Evolutionary conservation across 192 early-diverging fungal genomes (phyloP), one percentile per base, ranked within the genome.

Genomic region (Podila clonocystis): DNA sequence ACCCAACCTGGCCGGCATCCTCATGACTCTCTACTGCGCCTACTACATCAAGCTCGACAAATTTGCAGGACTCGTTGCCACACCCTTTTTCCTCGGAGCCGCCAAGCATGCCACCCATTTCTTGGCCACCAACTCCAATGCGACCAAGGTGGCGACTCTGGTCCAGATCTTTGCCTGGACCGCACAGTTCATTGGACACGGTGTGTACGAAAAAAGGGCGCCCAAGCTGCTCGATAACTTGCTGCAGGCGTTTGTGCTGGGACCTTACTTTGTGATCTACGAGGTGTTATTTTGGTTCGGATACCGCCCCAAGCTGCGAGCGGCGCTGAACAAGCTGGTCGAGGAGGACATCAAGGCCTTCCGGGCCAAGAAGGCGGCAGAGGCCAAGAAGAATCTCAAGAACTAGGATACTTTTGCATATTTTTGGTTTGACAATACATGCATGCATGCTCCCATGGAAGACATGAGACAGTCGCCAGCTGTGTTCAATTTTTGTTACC

Each of bases 221-320:
- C 95, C 95, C 4, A 94, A 94, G 24, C 69, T 98, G 31, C 52
- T 93, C 31, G 92, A 98, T 68, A 95, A 95, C 74, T 77, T 95
- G 8, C 31, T 94, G 12, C 94, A 96, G 86, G 95, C 95, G 2
- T 50, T 96, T 29, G 91, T 96, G 45, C 90, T 96, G 70, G 95
- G 95, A 0, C 95, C 94, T 19, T 94, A 95, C 76, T 96, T 98
- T 82, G 94, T 96, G 12, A 94, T 93, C 70, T 85, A 68, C 28
- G 94, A 98, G 82, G 58, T 88, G 2, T 79, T 98, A 57, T 96
- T 98, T 78, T 72, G 74, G 31, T 50, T 92, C 2, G 95, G 96
- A 22, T 95, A 93, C 80, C 87, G 92, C 34, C 91, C 93, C 5
- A 62, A 83, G 3, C 75, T 95, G 30, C 76, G 87, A 55, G 74